phyloP scores from a whole-genome alignment of 345 rosid genomes.

The Camelina hispida region DNA sequence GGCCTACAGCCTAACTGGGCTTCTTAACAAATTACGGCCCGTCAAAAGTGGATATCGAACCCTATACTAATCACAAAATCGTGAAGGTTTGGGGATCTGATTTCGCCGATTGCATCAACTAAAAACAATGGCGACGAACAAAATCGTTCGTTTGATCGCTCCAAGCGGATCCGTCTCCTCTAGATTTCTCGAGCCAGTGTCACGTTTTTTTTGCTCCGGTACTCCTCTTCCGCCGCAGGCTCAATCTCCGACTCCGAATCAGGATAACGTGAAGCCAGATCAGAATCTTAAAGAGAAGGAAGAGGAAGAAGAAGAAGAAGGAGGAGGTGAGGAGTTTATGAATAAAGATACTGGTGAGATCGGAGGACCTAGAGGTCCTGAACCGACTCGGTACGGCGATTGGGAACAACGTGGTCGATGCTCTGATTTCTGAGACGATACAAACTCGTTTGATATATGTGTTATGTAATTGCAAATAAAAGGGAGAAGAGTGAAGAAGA shows the following conservation, averaged over 20 bases:
- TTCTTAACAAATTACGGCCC: neutral
- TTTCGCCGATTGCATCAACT: neutral
- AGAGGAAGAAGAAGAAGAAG: constrained; percentile 35
- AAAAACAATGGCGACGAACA: constrained; percentile 40
- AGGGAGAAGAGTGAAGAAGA: neutral
- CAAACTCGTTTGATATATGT: neutral
- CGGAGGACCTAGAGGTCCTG: constrained; percentile 88
- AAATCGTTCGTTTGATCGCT: constrained; percentile 28
- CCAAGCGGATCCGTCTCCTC: constrained; percentile 28
- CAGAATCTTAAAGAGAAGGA: constrained; percentile 38
- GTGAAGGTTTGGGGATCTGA: neutral
- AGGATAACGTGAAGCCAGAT: constrained; percentile 36
- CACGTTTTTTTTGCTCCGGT: constrained; percentile 37
- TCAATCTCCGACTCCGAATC: constrained; percentile 19
- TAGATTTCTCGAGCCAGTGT: constrained; percentile 31
- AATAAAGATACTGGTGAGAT: constrained; percentile 81
- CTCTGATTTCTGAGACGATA: constrained; percentile 66
- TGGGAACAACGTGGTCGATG: constrained; percentile 96
- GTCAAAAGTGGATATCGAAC: neutral
- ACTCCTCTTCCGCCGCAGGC: constrained; percentile 26
- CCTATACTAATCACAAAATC: constrained; percentile 5
- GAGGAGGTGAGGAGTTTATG: constrained; percentile 49
- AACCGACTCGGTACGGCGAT: constrained; percentile 94
- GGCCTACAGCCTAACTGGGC: neutral
- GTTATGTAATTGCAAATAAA: constrained; percentile 4